Evolutionary conservation across 1,284 basidiomycete genomes (phyloP), one percentile per base, ranked within the genome.

Genomic region (Porodaedalea pini): DNA sequence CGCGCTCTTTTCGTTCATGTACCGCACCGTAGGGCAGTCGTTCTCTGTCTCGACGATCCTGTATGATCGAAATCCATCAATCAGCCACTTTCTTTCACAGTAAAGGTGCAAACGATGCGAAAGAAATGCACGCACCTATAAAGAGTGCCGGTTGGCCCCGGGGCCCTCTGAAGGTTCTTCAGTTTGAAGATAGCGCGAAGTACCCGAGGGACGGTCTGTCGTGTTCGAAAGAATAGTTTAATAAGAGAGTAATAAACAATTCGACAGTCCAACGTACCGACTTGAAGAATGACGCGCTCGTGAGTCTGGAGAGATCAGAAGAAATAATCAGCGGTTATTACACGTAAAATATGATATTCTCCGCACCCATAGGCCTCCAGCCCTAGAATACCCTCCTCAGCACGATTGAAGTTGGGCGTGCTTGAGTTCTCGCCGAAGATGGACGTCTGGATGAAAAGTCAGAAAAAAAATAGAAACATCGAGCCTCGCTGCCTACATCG

Each of bases 171-270:
- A 25, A 86, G 40, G 41, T 76, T 71, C 54, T 74, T 73, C 45
- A 83, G 69, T 21, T 68, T 68, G 60, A 87, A 78, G 31, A 86
- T 75, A 13, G 71, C 69, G 3, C 73, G 73, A 15, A 85, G 68
- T 13, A 83, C 72, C 23, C 67, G 63, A 4, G 78, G 75, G 21
- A 76, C 67, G 6, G 69, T 70, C 70, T 73, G 39, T 31, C 25
- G 34, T 48, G 31, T 15, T 21, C 25, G 34, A 3, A 11, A 34
- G 37, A 51, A 48, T 3, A n/a, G 29, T 56, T 19, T 45, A 21
- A 57, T 57, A 31, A 55, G 51, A 1, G 29, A 21, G 11, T 23
- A 34, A 32, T 29, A 50, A 7, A 27, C n/a, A 34, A 25, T 29
- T n/a, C 34, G 19, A 55, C 2, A 25, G 17, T n/a, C 10, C 39